Evolutionary conservation across 768 basidiomycete species (phyloP).

Genomic region (Serendipita sp.): DNA sequence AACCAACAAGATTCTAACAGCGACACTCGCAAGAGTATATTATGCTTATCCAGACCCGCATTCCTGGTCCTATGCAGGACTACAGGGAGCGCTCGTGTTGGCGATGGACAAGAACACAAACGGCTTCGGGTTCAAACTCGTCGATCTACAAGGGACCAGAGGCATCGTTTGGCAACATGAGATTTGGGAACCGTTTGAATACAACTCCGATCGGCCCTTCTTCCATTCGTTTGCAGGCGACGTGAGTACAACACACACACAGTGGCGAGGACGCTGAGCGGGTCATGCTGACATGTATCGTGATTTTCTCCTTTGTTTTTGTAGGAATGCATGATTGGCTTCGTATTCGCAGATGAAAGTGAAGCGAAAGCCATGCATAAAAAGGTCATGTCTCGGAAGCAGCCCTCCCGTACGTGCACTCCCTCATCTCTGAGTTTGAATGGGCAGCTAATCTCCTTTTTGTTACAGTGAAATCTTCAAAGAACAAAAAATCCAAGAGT

Average conservation of each 20-base stretch:
- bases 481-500: slow-evolving; percentile 34
- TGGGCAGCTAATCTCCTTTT: not conserved
- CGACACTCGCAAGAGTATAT: slow-evolving; percentile 79
- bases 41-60: slow-evolving; percentile 64
- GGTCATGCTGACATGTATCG: too few species aligned
- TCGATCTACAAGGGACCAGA: slow-evolving; percentile 70
- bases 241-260: too few species aligned
- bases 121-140: slow-evolving; percentile 52
- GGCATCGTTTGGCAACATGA: slow-evolving; percentile 92
- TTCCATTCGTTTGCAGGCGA: slow-evolving; percentile 90
- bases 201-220: slow-evolving; percentile 70
- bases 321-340: slow-evolving; percentile 78
- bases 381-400: slow-evolving; percentile 57
- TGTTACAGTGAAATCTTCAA: slow-evolving; percentile 17
- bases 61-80: slow-evolving; percentile 75
- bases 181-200: slow-evolving; percentile 67
- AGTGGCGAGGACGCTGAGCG: too few species aligned
- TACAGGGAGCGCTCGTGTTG: slow-evolving; percentile 75
- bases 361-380: slow-evolving; percentile 80
- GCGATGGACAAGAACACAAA: slow-evolving; percentile 42
- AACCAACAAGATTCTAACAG: slow-evolving; percentile 59
- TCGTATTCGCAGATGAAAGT: slow-evolving; percentile 75
- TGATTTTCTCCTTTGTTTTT: not conserved
- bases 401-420: slow-evolving; percentile 31
- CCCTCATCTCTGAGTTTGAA: not conserved